Evolutionary conservation across 129 eudicot genomes (phyloP), one percentile per base, ranked within the genome.

Genomic region (Lactuca sativa): DNA sequence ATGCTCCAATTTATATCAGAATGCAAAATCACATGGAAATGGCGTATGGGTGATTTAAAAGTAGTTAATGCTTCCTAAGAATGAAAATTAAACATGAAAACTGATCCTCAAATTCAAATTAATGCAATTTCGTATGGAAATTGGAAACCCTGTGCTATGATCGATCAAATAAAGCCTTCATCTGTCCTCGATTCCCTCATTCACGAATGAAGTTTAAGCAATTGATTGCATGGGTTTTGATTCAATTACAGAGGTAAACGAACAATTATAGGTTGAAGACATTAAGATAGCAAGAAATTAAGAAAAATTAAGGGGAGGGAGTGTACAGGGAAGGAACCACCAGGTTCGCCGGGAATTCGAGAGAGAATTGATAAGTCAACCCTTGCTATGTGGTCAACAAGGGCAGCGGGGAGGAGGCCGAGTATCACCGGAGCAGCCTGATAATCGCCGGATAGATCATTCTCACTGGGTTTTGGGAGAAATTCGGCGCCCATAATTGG

Each of bases 301-400:
- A 52, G 54, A 10, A 56, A 51, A 62, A 18, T 7, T 12, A 2
- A 66, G 63, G 67, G 36, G 52, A 54, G 34, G 3, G 38, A 37
- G 32, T 25, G 17, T 90, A 95, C 99, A 59, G 97, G 99, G 54
- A 95, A 87, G 31, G 99, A 95, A 47, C 99, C 99, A 56, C 99
- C 99, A 16, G 83, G 76, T 69, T 95, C 99, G n/a, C 97, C 97
- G 37, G 91, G 86, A 57, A 95, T 80, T 52, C 64, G 83, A 66
- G 85, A 67, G 74, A 95, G 97, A 58, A 90, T 86, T 53, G 97
- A 79, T 58, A 81, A 74, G 79, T 95, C 97, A 51, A 95, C 97
- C 34, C 61, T 83, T 11, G 96, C 97, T 30, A 87, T 81, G 77
- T 95, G 96, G 87, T 95, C 99, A 38, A 95, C 96, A 11, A 95